Conservation (phyloP, 2,329 filamentous ascomycete genomes). For the Pezicula radicicola region DNA sequence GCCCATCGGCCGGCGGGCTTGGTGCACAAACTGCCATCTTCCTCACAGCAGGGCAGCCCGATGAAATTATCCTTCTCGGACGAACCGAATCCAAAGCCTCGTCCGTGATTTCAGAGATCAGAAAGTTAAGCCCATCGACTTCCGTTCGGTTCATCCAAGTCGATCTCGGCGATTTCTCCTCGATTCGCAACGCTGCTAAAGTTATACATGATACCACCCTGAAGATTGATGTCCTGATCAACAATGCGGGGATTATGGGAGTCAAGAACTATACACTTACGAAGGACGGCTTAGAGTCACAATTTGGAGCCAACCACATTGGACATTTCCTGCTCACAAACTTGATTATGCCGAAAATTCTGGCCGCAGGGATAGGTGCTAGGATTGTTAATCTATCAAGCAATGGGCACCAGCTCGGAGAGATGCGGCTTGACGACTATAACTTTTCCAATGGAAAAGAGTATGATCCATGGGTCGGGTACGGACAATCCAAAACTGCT, state of each 20-base stretch:
- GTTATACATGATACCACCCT: constrained; percentile 31
- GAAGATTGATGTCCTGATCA: constrained; percentile 38
- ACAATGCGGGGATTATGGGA: constrained; percentile 31
- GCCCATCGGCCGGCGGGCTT: neutral
- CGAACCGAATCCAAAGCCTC: constrained; percentile 1
- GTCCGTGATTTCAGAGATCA: constrained; percentile 2
- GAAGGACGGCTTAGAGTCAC: constrained; percentile 45
- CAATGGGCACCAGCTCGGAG: constrained; percentile 36
- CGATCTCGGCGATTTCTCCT: constrained; percentile 35
- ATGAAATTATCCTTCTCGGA: constrained; percentile 3
- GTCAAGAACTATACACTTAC: constrained; percentile 15
- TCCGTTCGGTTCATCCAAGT: neutral
- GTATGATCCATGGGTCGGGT: constrained; percentile 34
- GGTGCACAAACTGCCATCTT: constrained; percentile 3
- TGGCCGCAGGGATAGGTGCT: constrained; percentile 30
- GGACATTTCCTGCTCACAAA: constrained; percentile 51
- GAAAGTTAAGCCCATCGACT: neutral
- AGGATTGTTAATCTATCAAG: constrained; percentile 37
- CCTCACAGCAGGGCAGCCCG: constrained; percentile 14
- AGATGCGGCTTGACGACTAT: constrained; percentile 34
- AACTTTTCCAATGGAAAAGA: constrained; percentile 30
- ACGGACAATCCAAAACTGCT: constrained; percentile 41
- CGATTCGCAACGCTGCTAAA: constrained; percentile 33
- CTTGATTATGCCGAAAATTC: constrained; percentile 35
- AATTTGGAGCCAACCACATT: constrained; percentile 52